Conservation (phyloP, 176 grass and related monocot species). For the Coix lacrymajobi region DNA sequence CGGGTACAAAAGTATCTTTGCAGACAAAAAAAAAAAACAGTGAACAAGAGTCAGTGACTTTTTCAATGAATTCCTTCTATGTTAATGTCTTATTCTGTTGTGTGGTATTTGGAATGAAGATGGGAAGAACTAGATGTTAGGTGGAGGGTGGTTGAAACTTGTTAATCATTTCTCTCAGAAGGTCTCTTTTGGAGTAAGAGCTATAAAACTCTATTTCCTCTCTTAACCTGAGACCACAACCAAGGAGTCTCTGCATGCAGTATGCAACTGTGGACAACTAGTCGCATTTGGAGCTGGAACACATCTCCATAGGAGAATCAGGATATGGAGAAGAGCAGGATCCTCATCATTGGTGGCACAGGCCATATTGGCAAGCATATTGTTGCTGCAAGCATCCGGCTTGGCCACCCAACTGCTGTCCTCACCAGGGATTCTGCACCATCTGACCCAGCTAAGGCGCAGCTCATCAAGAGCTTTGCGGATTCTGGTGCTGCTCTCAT, state of each 20-base stretch:
- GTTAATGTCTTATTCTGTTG: neutral
- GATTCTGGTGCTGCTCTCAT: neutral
- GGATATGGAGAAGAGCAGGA: conserved; percentile 26
- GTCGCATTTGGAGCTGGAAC: neutral
- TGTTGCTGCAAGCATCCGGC: conserved; percentile 18
- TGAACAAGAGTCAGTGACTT: neutral
- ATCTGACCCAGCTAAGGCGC: conserved; percentile 31
- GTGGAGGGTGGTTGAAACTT: neutral
- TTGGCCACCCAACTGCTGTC: conserved; percentile 36
- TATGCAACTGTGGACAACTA: neutral
- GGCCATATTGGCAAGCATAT: conserved; percentile 48
- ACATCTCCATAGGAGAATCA: conserved; percentile 2
- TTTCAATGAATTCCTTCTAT: neutral
- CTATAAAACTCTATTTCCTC: neutral
- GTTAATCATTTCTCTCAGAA: neutral
- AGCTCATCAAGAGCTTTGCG: conserved; percentile 15
- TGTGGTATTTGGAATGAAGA: neutral
- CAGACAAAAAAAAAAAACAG: neutral
- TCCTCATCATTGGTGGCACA: conserved; percentile 47
- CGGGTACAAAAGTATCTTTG: neutral
- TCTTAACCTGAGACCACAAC: neutral
- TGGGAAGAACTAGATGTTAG: neutral
- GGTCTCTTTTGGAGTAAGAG: neutral
- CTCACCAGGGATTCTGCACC: conserved; percentile 28
- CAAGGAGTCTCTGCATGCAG: neutral